These are phyloP conservation scores for Draba incana DNA, from an alignment of 345 rosid species.

Conservation along the genomic window DNA sequence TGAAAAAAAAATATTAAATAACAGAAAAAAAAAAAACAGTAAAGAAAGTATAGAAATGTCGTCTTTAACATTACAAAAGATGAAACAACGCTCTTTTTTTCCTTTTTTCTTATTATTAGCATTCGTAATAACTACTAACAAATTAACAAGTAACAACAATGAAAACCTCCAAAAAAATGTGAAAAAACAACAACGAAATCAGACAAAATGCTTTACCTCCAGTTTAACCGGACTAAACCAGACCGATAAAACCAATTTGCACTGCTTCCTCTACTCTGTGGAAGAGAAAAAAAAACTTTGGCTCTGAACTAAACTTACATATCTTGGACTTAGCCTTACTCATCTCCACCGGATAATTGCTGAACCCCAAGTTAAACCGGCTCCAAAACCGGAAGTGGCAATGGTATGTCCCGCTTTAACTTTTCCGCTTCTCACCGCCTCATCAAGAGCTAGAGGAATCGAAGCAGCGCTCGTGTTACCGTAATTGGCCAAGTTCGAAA, in stretches of 20 bases:
- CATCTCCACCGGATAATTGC: conserved; percentile 85
- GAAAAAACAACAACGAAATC: conserved; percentile 11
- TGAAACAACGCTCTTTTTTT: not conserved
- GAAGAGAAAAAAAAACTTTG: conserved; percentile 15
- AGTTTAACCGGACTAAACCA: conserved; percentile 27
- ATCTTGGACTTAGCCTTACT: conserved; percentile 19
- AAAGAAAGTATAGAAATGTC: not conserved
- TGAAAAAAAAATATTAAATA: no score
- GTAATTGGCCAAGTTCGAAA: conserved; percentile 84
- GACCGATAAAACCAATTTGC: conserved; percentile 17
- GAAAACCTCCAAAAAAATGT: not conserved
- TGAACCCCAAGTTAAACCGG: conserved; percentile 96
- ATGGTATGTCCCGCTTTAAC: conserved; percentile 78
- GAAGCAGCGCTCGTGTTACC: conserved; percentile 96
- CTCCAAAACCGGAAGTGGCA: conserved; percentile 90
- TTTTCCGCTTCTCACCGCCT: conserved; percentile 85
- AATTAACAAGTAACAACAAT: conserved; percentile 33
- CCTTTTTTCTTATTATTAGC: conserved; percentile 19
- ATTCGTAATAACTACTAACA: conserved; percentile 29
- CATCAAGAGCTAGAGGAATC: conserved; percentile 91
- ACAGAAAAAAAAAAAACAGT: not conserved
- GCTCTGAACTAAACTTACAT: conserved; percentile 28
- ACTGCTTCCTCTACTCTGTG: conserved; percentile 29
- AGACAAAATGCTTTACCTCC: conserved; percentile 35
- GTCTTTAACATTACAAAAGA: conserved; percentile 27